Percentiles rank a stretch among this genome's conserved stretches.
Evolutionary conservation across 495 filamentous ascomycete species (phyloP).

Genomic region (Neurospora discreta): DNA sequence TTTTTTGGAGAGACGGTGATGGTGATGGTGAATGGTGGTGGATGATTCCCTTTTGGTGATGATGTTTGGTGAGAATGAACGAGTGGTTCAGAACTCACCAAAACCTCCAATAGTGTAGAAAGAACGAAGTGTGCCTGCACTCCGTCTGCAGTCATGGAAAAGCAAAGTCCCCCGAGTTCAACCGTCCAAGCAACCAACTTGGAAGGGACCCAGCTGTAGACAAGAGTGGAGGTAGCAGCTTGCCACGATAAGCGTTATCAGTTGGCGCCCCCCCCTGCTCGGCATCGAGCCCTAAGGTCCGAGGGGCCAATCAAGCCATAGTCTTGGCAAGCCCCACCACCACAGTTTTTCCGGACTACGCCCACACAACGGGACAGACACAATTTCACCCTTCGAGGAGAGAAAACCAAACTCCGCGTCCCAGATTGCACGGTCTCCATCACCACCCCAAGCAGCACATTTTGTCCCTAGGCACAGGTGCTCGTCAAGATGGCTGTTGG

Average conservation of each 20-base stretch:
- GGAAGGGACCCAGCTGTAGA: neutral
- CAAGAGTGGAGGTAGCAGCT: neutral
- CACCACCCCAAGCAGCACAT: slow-evolving; percentile 25
- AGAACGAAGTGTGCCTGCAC: neutral
- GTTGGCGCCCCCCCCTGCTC: neutral
- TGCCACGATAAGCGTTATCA: neutral
- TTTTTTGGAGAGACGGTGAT: neutral
- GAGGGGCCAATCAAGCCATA: slow-evolving; percentile 14
- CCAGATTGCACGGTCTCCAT: slow-evolving; percentile 24
- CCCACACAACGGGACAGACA: slow-evolving; percentile 24
- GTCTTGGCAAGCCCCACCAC: slow-evolving; percentile 14
- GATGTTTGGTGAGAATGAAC: neutral
- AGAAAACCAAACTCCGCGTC: slow-evolving; percentile 26
- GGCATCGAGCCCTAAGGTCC: slow-evolving; percentile 21
- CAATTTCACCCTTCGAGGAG: slow-evolving; percentile 21
- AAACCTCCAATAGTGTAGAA: neutral
- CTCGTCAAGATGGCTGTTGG: slow-evolving; percentile 82
- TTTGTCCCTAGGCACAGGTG: slow-evolving; percentile 20
- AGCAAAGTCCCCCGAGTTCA: neutral
- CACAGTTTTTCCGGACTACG: slow-evolving; percentile 22
- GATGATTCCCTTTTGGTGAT: neutral
- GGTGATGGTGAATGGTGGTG: neutral
- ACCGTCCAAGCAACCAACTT: neutral
- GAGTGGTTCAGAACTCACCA: neutral
- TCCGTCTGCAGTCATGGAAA: neutral